Percentiles rank a stretch among this genome's conserved stretches.
These are phyloP conservation scores for Torulaspora franciscae DNA, from an alignment of 805 yeast species.

Conservation along the genomic window DNA sequence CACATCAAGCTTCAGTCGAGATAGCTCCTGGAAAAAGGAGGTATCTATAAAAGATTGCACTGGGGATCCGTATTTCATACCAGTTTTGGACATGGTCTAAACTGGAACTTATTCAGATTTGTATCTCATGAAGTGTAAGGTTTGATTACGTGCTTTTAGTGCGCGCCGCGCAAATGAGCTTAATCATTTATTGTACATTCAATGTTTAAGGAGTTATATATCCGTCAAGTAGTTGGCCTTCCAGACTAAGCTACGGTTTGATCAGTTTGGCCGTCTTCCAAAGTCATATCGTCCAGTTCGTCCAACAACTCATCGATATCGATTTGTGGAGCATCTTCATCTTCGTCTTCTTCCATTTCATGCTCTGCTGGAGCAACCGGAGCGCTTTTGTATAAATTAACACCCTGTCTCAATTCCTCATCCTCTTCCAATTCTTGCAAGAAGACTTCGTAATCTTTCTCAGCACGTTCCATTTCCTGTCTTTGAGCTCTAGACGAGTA, in stretches of 20 bases:
- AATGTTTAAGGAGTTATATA: neutral
- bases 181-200: neutral
- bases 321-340: slow-evolving; percentile 82
- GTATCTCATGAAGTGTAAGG: neutral
- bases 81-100: slow-evolving; percentile 10
- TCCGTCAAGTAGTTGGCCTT: neutral
- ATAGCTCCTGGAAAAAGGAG: slow-evolving; percentile 73
- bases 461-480: slow-evolving; percentile 88
- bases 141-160: neutral
- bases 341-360: slow-evolving; percentile 54
- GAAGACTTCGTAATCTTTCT: slow-evolving; percentile 91
- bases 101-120: neutral
- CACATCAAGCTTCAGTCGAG: slow-evolving; percentile 68
- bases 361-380: slow-evolving; percentile 24
- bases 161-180: neutral
- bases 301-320: slow-evolving; percentile 90
- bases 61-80: slow-evolving; percentile 38
- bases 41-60: slow-evolving; percentile 76
- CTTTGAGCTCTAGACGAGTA: slow-evolving; percentile 62
- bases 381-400: slow-evolving; percentile 77
- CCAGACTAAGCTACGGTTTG: slow-evolving; percentile 3
- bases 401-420: slow-evolving; percentile 83
- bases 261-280: slow-evolving; percentile 46
- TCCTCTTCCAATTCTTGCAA: slow-evolving; percentile 97
- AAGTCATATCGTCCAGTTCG: slow-evolving; percentile 88